phyloP scores from a whole-genome alignment of 805 yeast species.

The Myxozyma mucilagina region DNA sequence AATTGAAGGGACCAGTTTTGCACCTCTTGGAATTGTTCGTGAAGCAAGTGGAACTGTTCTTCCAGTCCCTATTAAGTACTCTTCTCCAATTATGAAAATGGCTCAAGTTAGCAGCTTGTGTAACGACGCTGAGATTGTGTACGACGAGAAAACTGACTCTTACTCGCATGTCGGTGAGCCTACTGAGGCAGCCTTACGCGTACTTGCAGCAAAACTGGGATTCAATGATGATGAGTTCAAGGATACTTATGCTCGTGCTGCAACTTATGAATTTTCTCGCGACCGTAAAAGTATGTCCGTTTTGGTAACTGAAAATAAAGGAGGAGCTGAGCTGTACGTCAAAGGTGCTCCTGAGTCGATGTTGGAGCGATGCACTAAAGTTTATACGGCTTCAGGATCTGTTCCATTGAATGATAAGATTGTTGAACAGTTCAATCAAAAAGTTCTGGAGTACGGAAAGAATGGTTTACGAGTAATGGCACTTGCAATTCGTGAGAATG shows the following conservation, averaged over 20 bases:
- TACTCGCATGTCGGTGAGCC: constrained; percentile 51
- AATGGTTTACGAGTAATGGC: constrained; percentile 52
- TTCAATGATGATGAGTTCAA: constrained; percentile 29
- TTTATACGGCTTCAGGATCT: constrained; percentile 38
- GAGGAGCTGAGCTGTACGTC: constrained; percentile 40
- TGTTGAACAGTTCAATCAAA: constrained; percentile 39
- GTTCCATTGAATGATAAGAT: constrained; percentile 41
- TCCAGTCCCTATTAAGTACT: constrained; percentile 11
- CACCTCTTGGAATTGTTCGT: constrained; percentile 30
- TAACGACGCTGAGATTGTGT: constrained; percentile 40
- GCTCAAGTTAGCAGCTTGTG: constrained; percentile 48
- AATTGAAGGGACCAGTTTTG: constrained; percentile 41
- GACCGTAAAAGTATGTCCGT: constrained; percentile 58
- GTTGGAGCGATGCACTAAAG: constrained; percentile 45
- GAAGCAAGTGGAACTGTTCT: constrained; percentile 33
- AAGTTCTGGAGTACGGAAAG: constrained; percentile 45
- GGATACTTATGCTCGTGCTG: constrained; percentile 31
- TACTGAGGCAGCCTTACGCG: constrained; percentile 54
- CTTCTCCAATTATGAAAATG: constrained; percentile 36
- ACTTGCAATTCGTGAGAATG: constrained; percentile 43
- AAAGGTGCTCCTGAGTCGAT: constrained; percentile 61
- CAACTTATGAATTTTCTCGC: constrained; percentile 51
- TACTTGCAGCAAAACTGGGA: constrained; percentile 45
- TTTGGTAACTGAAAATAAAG: constrained; percentile 36
- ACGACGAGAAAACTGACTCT: constrained; percentile 40